phyloP scores from a whole-genome alignment of 2,329 filamentous ascomycete genomes.

The Torrubiella hemipterigena region DNA sequence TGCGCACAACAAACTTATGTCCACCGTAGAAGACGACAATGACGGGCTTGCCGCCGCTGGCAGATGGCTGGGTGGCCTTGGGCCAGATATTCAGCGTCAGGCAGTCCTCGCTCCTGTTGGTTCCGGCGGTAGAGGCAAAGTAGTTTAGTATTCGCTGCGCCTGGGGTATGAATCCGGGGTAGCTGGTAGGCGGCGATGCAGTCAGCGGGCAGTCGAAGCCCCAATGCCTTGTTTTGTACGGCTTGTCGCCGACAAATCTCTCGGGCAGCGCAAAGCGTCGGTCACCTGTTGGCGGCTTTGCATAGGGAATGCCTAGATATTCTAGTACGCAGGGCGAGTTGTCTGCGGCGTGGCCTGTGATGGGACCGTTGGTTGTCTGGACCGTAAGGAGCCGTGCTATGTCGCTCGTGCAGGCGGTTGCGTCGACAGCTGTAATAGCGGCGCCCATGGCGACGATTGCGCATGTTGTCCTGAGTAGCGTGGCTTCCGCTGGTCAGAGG shows the following conservation, averaged over 20 bases:
- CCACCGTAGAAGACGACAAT: conserved; percentile 28
- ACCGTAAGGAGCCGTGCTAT: too few relatives aligned
- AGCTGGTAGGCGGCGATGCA: conserved; percentile 11
- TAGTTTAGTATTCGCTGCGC: conserved; percentile 14
- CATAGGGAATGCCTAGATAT: conserved; percentile 28
- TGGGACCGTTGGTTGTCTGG: conserved; percentile 17
- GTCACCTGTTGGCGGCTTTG: conserved; percentile 21
- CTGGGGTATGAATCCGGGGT: conserved; percentile 16
- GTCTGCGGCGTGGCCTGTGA: conserved; percentile 19
- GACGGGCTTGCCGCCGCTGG: conserved; percentile 26
- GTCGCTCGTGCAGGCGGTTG: too few relatives aligned
- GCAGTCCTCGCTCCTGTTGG: conserved; percentile 22
- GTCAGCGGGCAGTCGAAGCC: conserved; percentile 16
- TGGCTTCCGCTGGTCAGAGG: too few relatives aligned
- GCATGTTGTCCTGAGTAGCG: too few relatives aligned
- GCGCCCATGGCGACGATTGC: too few relatives aligned
- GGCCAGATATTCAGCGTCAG: conserved; percentile 26
- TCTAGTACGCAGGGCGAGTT: conserved; percentile 19
- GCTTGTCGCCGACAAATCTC: conserved; percentile 9
- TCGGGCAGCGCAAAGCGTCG: conserved; percentile 24
- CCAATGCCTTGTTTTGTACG: conserved; percentile 13
- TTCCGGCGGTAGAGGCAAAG: conserved; percentile 11
- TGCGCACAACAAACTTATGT: conserved; percentile 1
- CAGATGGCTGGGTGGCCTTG: conserved; percentile 15
- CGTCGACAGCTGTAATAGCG: too few relatives aligned